Conservation (phyloP, 148 eudicot genomes). For the Linanthus parryae region DNA sequence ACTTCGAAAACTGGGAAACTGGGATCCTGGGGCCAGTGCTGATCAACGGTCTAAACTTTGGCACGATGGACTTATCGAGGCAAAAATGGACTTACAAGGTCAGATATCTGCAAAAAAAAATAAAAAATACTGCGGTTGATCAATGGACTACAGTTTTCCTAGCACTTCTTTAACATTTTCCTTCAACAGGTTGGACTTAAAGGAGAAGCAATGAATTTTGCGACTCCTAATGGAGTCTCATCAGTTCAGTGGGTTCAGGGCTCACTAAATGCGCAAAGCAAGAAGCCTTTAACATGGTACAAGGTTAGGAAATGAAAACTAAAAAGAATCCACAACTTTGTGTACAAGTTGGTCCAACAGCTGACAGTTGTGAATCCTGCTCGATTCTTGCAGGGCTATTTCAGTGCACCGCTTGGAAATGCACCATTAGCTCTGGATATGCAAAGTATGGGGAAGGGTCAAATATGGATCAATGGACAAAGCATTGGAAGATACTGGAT, state of each 20-base stretch:
- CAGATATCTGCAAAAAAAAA: too few relatives aligned
- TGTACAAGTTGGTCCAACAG: background rate
- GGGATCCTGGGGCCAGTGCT: conserved; percentile 60
- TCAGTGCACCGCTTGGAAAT: conserved; percentile 61
- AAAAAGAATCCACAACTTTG: background rate
- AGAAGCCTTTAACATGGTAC: conserved; percentile 78
- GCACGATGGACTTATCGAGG: conserved; percentile 43
- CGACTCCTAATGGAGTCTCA: conserved; percentile 46
- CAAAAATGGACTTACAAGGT: conserved; percentile 73
- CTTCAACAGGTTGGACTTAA: conserved; percentile 64
- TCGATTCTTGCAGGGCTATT: conserved; percentile 58
- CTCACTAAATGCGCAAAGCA: conserved; percentile 35
- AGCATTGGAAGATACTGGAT: conserved; percentile 95
- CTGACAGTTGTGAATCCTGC: too few relatives aligned
- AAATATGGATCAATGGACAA: conserved; percentile 91
- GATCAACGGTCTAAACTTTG: conserved; percentile 41
- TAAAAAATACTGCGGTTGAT: background rate
- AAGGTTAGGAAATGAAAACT: conserved; percentile 44
- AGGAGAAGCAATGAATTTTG: conserved; percentile 73
- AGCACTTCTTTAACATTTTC: background rate
- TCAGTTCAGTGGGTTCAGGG: conserved; percentile 57
- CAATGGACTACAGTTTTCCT: background rate
- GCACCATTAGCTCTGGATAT: conserved; percentile 88
- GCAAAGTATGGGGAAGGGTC: conserved; percentile 95
- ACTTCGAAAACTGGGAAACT: conserved; percentile 47